phyloP scores from a whole-genome alignment of 495 filamentous ascomycete species.

The Penicillium arizonense region DNA sequence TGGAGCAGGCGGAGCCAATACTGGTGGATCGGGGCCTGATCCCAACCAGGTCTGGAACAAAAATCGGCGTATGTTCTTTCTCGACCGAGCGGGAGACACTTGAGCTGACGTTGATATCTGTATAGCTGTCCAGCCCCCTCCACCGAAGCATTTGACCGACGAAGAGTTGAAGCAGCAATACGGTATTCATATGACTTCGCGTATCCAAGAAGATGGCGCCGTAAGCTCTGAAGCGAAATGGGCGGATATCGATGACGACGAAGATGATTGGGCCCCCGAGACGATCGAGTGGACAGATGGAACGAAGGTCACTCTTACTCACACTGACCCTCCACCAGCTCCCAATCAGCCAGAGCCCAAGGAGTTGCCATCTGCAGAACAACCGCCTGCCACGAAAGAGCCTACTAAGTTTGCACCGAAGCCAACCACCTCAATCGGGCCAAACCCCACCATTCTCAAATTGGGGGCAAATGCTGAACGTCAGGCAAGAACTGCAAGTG shows the following conservation, averaged over 20 bases:
- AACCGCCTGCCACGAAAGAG: slow-evolving; percentile 22
- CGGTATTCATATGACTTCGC: slow-evolving; percentile 92
- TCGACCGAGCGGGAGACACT: neutral
- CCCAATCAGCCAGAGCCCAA: slow-evolving; percentile 24
- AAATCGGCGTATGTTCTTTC: slow-evolving; percentile 74
- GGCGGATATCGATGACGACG: slow-evolving; percentile 98
- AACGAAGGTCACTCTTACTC: slow-evolving; percentile 80
- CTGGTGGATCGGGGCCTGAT: slow-evolving; percentile 59
- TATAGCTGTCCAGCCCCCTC: slow-evolving; percentile 70
- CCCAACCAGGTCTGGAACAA: slow-evolving; percentile 92
- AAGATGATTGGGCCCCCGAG: slow-evolving; percentile 97
- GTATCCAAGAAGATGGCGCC: slow-evolving; percentile 78
- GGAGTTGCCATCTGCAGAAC: slow-evolving; percentile 24
- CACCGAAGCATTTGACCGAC: slow-evolving; percentile 91
- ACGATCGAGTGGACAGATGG: slow-evolving; percentile 97
- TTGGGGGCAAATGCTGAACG: slow-evolving; percentile 50
- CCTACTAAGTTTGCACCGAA: slow-evolving; percentile 39
- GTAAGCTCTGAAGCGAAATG: slow-evolving; percentile 81
- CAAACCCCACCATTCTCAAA: slow-evolving; percentile 53
- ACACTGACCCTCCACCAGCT: slow-evolving; percentile 25
- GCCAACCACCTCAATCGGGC: slow-evolving; percentile 47
- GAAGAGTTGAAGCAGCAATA: slow-evolving; percentile 95
- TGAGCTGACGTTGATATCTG: slow-evolving; percentile 27
- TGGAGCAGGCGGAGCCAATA: slow-evolving; percentile 39
- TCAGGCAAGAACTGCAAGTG: slow-evolving; percentile 52